A percentile compares a stretch with the other conserved stretches of the same genome.
These are phyloP conservation scores for Monilinia fructigena DNA, from an alignment of 2,329 filamentous ascomycete species.

Conservation along the genomic window DNA sequence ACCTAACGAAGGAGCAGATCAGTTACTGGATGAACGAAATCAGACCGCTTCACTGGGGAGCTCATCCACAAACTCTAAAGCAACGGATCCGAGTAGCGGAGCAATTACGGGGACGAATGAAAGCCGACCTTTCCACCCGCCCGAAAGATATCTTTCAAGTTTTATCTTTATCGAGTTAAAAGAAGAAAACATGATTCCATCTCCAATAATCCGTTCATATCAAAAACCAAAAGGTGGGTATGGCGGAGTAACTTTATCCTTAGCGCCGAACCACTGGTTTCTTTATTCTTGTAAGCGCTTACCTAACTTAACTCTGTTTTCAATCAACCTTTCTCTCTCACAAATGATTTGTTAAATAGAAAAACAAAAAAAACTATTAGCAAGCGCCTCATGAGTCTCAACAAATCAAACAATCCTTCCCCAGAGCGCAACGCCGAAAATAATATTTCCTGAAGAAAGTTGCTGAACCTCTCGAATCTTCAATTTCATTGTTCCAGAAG, in stretches of 20 bases:
- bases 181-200: background rate
- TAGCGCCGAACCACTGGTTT: conserved; percentile 3
- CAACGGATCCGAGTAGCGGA: background rate
- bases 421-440: background rate
- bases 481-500: conserved; percentile 9
- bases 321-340: background rate
- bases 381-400: background rate
- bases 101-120: background rate
- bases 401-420: background rate
- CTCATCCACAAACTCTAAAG: background rate
- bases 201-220: background rate
- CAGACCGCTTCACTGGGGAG: background rate
- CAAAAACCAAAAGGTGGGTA: background rate
- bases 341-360: conserved; percentile 15
- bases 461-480: background rate
- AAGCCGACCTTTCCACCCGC: background rate
- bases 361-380: background rate
- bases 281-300: background rate
- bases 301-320: background rate
- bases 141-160: background rate
- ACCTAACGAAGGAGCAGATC: too few species aligned
- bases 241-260: conserved; percentile 14
- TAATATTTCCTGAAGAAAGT: background rate
- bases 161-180: background rate
- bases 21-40: too few species aligned